These are phyloP conservation scores for Pyronema omphalodes DNA, from an alignment of 495 filamentous ascomycete genomes.

Conservation along the genomic window DNA sequence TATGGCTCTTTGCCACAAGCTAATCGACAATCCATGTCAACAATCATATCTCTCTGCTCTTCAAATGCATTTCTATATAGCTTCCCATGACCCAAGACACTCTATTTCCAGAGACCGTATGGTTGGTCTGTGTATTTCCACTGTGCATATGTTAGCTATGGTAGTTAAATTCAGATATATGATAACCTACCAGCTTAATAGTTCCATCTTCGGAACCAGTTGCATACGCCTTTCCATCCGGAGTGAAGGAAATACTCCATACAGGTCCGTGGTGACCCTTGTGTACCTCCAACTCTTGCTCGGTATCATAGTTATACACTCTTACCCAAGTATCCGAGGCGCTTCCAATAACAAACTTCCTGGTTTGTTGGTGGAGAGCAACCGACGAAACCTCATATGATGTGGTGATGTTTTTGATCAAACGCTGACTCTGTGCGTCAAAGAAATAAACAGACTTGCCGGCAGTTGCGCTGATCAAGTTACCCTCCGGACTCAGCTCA, in stretches of 20 bases:
- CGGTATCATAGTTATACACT: slow-evolving; percentile 70
- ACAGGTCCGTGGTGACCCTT: slow-evolving; percentile 96
- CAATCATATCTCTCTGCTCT: not conserved
- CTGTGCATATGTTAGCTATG: slow-evolving; percentile 4
- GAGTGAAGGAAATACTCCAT: slow-evolving; percentile 85
- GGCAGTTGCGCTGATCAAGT: slow-evolving; percentile 33
- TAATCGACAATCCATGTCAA: not conserved
- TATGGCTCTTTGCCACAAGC: no score
- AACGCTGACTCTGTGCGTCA: slow-evolving; percentile 48
- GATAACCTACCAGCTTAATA: slow-evolving; percentile 49
- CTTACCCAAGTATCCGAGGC: slow-evolving; percentile 84
- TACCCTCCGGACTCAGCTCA: slow-evolving; percentile 46
- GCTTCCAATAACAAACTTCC: slow-evolving; percentile 73
- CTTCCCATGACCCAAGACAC: not conserved
- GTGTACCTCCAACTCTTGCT: slow-evolving; percentile 65
- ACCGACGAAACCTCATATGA: slow-evolving; percentile 75
- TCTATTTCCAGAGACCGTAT: slow-evolving; percentile 45
- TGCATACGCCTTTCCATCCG: slow-evolving; percentile 85
- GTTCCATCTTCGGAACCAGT: slow-evolving; percentile 96
- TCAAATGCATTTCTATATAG: slow-evolving; percentile 3
- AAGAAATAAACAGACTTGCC: slow-evolving; percentile 89
- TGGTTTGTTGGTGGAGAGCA: slow-evolving; percentile 60
- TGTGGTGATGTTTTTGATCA: slow-evolving; percentile 61
- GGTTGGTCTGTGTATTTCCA: slow-evolving; percentile 54
- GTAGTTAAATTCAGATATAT: not conserved